Evolutionary conservation across 495 filamentous ascomycete genomes (phyloP).

Genomic region (Thermothielavioides terrestris): DNA sequence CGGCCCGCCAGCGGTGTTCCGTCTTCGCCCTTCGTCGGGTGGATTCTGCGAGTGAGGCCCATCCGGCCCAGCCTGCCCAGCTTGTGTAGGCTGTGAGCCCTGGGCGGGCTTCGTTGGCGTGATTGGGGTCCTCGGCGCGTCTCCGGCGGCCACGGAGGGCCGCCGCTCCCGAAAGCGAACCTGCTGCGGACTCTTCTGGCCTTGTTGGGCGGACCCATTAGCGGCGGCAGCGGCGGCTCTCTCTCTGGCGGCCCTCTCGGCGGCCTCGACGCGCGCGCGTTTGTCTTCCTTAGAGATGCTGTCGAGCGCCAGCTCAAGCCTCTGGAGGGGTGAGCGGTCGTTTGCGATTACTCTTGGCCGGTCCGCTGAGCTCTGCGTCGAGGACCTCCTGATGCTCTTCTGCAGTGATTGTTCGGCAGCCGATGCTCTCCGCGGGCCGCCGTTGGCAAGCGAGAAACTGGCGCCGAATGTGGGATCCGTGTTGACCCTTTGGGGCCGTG

Average conservation of each 20-base stretch:
- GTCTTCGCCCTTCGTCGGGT: slow-evolving; percentile 26
- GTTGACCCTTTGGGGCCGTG: slow-evolving; percentile 18
- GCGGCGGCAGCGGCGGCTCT: slow-evolving; percentile 25
- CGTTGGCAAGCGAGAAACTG: slow-evolving; percentile 5
- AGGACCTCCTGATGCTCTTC: slow-evolving; percentile 18
- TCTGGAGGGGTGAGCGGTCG: slow-evolving; percentile 83
- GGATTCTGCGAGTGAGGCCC: slow-evolving; percentile 32
- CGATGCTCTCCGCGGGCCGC: slow-evolving; percentile 21
- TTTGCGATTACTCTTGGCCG: slow-evolving; percentile 53
- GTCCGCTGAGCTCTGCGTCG: slow-evolving; percentile 12
- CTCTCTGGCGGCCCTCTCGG: slow-evolving; percentile 50
- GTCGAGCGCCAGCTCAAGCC: slow-evolving; percentile 75
- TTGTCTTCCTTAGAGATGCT: slow-evolving; percentile 92
- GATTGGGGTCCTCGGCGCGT: slow-evolving; percentile 9
- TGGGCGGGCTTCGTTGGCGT: slow-evolving; percentile 16
- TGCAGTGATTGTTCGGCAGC: slow-evolving; percentile 24
- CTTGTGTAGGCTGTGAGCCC: no score
- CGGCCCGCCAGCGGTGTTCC: slow-evolving; percentile 18
- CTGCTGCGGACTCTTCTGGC: slow-evolving; percentile 17
- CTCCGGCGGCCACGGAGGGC: slow-evolving; percentile 4
- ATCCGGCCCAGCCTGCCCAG: slow-evolving; percentile 12
- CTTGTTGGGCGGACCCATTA: slow-evolving; percentile 4
- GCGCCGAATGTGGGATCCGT: slow-evolving; percentile 14
- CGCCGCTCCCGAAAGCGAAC: slow-evolving; percentile 17
- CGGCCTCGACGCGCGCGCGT: slow-evolving; percentile 68